These are phyloP conservation scores for Saturnispora sekii DNA, from an alignment of 805 yeast species.

Conservation along the genomic window DNA sequence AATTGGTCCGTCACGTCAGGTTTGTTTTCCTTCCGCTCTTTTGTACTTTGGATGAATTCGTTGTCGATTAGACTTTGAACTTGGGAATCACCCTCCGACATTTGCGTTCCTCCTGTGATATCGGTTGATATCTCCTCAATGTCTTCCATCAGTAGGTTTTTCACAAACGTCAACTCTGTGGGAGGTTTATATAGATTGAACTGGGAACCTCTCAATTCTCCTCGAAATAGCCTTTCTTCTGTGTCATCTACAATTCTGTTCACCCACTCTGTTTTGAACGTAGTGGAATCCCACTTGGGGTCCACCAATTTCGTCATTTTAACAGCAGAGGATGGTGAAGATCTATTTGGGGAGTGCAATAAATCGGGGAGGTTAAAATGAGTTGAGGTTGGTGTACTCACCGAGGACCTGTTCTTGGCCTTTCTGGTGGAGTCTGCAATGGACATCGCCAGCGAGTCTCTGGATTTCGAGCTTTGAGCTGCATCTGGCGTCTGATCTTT, in stretches of 20 bases:
- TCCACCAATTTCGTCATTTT: constrained; percentile 15
- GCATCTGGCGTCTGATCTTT: too few species aligned
- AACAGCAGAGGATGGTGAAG: constrained; percentile 3
- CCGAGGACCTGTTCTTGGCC: background rate
- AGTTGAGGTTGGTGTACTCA: too few species aligned
- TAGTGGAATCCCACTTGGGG: constrained; percentile 25
- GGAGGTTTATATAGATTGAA: constrained; percentile 54
- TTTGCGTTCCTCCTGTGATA: too few species aligned
- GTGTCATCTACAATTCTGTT: constrained; percentile 35
- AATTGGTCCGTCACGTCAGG: background rate
- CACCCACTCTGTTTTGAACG: constrained; percentile 51
- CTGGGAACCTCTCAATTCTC: constrained; percentile 61
- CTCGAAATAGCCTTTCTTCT: constrained; percentile 40
- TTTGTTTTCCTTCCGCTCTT: background rate
- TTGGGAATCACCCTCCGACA: too few species aligned
- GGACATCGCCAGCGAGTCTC: too few species aligned
- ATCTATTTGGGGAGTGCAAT: background rate
- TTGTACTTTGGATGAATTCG: constrained; percentile 7
- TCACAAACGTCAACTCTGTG: constrained; percentile 26
- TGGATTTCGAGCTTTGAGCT: too few species aligned
- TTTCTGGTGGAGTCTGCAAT: too few species aligned
- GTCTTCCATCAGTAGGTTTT: constrained; percentile 5
- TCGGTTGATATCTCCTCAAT: background rate
- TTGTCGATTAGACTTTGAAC: background rate
- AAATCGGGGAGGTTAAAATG: too few species aligned